Base-by-base conservation (phyloP, 306 rosid genomes). In the Trifolium dubium region DNA sequence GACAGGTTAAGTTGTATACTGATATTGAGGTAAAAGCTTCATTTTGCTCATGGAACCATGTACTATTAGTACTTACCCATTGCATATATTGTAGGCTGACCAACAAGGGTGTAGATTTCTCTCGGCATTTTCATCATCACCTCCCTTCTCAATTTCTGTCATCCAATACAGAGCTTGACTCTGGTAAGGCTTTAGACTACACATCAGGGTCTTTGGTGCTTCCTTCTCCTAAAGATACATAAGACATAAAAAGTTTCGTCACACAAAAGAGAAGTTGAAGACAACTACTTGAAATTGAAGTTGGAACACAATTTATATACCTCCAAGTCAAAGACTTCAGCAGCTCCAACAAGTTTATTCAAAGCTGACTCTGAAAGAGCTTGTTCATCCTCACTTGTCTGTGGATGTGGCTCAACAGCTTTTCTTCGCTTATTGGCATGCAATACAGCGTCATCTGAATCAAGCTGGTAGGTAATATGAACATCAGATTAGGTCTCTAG, bases 141-240 rank as follows among this genome's bases (percentile, higher is more conserved):
- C 74, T 64, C 92, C 96, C 62, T 86, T 84, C 81, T 92, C 98
- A 4, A 92, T 71, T 73, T 88, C 89, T 12, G 90, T 72, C 98
- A 92, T 90, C 98, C 98, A 92, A 70, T 72, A 75, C 17, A 92
- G 84, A 15, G 98, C 98, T 82, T 92, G 96, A 69, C 88, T 92
- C 86, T 92, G 98, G 87, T 92, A 92, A 64, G 95, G 86, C 84
- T 84, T 92, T 35, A 92, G 82, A 55, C 62, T 64, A 71, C 98
- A 90, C 62, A 60, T 59, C 44, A 92, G 81, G 32, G 86, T 75
- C 12, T 15, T 37, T 10, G 98, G 91, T 34, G 95, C 88, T 65
- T 87, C 90, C 87, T 80, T 84, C 86, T 90, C 98, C 98, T 92
- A 72, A 14, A 81, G 67, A 15, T 37, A 68, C 18, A 44, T 0